Base-by-base conservation (phyloP, 768 basidiomycete species). In the Neoboletus brunneissimus region DNA sequence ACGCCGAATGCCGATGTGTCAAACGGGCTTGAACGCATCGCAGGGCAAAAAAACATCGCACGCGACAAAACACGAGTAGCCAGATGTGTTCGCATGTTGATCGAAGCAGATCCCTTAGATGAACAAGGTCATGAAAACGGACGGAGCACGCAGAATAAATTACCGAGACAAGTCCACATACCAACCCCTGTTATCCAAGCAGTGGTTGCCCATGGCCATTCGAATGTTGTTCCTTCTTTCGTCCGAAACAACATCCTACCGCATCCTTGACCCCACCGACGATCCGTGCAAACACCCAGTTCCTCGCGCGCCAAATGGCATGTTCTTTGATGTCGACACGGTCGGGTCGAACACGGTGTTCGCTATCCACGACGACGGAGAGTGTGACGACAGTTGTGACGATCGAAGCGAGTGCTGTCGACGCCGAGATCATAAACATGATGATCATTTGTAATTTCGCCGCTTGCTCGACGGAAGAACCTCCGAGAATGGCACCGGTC, bases 371-470 rank as follows among this genome's bases (percentile, higher is more conserved):
- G 7, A 87, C 78, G 15, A 87, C 77, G 4, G 69, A 67, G 9
- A 94, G 78, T 8, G 83, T 78, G 41, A 84, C 73, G 54, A 86
- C 71, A 1, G 87, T 86, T 3, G 84, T 81, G 50, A 81, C 74
- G 52, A 91, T 85, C 3, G 86, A 79, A 13, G 88, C 82, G 25
- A 95, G 79, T 0, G 86, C 83, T 0, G 88, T 88, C 55, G 84
- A 81, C 0, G 91, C 85, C 3, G 86, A 85, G 44, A 94, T 91
- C 88, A 94, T 90, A 72, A 95, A 94, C 85, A 94, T 90, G 74
- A 95, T 91, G 55, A 95, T 85, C 87, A 94, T 94, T 64, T 94
- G 94, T 16, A 94, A 74, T 50, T 85, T 83, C 2, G 90, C 90
- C 0, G 93, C 94, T 71, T 92, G 91, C 20, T 90, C 80, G 41